These are phyloP conservation scores for Pseudocercospora musae DNA, from an alignment of 2,329 filamentous ascomycete species.

Conservation along the genomic window DNA sequence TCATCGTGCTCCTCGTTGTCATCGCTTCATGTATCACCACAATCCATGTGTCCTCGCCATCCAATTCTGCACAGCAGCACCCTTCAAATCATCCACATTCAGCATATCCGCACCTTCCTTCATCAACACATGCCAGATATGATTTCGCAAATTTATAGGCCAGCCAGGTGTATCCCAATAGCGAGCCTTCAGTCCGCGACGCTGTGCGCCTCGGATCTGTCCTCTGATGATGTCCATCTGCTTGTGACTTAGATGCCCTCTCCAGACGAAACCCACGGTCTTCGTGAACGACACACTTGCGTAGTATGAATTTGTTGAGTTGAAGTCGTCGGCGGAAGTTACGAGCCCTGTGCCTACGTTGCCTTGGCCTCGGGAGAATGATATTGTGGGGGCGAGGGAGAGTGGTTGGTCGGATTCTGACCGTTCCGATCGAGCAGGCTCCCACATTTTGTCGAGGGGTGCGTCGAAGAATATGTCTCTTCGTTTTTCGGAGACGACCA, in stretches of 20 bases:
- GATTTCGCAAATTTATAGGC: slow-evolving; percentile 53
- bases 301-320: slow-evolving; percentile 61
- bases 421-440: slow-evolving; percentile 2
- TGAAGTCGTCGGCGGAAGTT: slow-evolving; percentile 46
- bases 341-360: slow-evolving; percentile 31
- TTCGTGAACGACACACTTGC: slow-evolving; percentile 57
- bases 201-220: slow-evolving; percentile 53
- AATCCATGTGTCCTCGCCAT: slow-evolving; percentile 22
- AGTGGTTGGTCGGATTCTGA: background rate
- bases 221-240: slow-evolving; percentile 49
- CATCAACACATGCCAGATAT: slow-evolving; percentile 53
- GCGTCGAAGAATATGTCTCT: slow-evolving; percentile 48
- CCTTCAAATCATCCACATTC: slow-evolving; percentile 56
- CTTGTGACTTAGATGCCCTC: slow-evolving; percentile 44
- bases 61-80: slow-evolving; percentile 50
- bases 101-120: slow-evolving; percentile 53
- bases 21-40: slow-evolving; percentile 7
- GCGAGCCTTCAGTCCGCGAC: slow-evolving; percentile 52
- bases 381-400: background rate
- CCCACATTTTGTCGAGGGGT: slow-evolving; percentile 15
- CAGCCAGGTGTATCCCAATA: slow-evolving; percentile 58
- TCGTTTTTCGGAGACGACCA: slow-evolving; percentile 52
- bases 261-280: slow-evolving; percentile 49
- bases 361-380: slow-evolving; percentile 42
- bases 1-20: background rate